A percentile compares a stretch with the other conserved stretches of the same genome.
These are phyloP conservation scores for Colletotrichum agaves DNA, from an alignment of 2,329 filamentous ascomycete genomes.

Conservation along the genomic window DNA sequence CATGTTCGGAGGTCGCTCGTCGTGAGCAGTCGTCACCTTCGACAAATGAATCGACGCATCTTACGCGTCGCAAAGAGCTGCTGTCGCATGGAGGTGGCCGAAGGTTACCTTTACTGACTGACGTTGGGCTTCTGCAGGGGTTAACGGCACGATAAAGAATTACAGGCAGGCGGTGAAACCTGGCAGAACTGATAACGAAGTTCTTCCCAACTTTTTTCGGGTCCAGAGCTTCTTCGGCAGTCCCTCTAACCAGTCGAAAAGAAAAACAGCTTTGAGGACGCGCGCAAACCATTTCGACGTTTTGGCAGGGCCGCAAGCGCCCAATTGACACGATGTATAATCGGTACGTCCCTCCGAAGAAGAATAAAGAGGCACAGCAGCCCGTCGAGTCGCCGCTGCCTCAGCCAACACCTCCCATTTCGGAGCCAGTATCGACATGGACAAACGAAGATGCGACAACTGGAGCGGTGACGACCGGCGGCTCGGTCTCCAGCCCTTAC, in stretches of 20 bases:
- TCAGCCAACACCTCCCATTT: constrained; percentile 14
- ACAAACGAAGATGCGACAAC: constrained; percentile 9
- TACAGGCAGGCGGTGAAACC: constrained; percentile 44
- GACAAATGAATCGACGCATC: not conserved
- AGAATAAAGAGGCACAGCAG: constrained; percentile 38
- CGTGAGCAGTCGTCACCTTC: constrained; percentile 17
- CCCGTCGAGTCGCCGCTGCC: constrained; percentile 10
- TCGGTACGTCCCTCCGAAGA: constrained; percentile 53
- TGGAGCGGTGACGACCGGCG: constrained; percentile 11
- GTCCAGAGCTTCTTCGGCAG: constrained; percentile 11
- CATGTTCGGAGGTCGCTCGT: constrained; percentile 23
- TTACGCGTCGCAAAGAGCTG: not conserved
- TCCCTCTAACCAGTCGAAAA: constrained; percentile 24
- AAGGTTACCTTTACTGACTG: not conserved
- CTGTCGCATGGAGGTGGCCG: not conserved
- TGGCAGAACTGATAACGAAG: constrained; percentile 53
- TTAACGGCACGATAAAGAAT: constrained; percentile 41
- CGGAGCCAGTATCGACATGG: constrained; percentile 18
- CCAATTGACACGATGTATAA: constrained; percentile 33
- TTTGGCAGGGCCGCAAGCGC: not conserved
- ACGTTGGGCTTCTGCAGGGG: not conserved
- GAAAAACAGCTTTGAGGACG: not conserved
- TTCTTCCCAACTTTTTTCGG: constrained; percentile 48
- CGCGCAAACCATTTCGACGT: not conserved
- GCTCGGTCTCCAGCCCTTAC: constrained; percentile 22